Conservation (phyloP, 2,329 filamentous ascomycete species). For the Blastomyces emzantsi region DNA sequence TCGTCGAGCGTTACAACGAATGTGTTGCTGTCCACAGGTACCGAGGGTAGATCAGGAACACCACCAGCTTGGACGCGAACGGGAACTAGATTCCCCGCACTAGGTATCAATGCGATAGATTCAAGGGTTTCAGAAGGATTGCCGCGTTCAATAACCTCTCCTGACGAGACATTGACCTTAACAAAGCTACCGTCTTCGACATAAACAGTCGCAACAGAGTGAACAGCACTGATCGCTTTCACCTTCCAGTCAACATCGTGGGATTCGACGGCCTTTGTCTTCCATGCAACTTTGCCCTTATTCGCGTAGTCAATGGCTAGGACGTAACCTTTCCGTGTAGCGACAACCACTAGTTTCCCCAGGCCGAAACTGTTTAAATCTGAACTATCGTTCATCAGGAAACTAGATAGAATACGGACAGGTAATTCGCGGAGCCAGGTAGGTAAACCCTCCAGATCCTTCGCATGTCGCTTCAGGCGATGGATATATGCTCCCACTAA, state of each 20-base stretch:
- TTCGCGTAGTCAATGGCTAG: constrained; percentile 71
- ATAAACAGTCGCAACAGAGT: constrained; percentile 51
- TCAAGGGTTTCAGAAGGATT: constrained; percentile 22
- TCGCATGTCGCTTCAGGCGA: constrained; percentile 69
- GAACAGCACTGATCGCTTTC: constrained; percentile 56
- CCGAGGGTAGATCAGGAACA: constrained; percentile 21
- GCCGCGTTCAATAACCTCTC: constrained; percentile 31
- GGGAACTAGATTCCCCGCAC: constrained; percentile 19
- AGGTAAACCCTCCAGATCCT: constrained; percentile 65
- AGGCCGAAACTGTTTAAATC: constrained; percentile 64
- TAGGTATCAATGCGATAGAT: constrained; percentile 26
- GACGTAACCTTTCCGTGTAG: constrained; percentile 67
- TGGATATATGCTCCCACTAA: constrained; percentile 76
- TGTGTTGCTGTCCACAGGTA: constrained; percentile 25
- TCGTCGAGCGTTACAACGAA: constrained; percentile 35
- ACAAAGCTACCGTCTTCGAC: constrained; percentile 55
- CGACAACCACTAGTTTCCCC: constrained; percentile 73
- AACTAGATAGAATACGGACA: constrained; percentile 55
- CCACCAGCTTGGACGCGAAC: constrained; percentile 32
- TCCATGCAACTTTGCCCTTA: constrained; percentile 69
- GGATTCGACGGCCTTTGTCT: constrained; percentile 53
- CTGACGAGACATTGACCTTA: constrained; percentile 39
- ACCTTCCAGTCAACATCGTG: constrained; percentile 54
- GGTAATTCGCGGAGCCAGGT: constrained; percentile 63
- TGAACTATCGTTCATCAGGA: constrained; percentile 48